A percentile compares a stretch with the other conserved stretches of the same genome.
Conservation (phyloP, 2,329 filamentous ascomycete species). For the Periconia sp. region DNA sequence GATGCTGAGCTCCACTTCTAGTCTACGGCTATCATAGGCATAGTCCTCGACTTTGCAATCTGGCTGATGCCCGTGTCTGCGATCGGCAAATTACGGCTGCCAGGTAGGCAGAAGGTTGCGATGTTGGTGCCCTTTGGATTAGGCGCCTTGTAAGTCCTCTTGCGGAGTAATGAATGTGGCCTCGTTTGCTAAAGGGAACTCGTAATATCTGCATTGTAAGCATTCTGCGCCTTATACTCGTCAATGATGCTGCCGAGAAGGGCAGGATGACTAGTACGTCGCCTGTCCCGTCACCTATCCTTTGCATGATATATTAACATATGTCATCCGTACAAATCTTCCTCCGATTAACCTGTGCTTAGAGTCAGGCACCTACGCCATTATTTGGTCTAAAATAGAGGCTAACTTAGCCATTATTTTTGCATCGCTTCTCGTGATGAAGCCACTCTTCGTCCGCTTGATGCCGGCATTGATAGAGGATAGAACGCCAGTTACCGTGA, state of each 20-base stretch:
- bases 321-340: no score
- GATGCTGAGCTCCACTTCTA: constrained; percentile 31
- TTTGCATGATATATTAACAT: neutral
- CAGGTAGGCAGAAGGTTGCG: constrained; percentile 38
- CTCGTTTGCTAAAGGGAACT: neutral
- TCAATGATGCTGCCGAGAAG: constrained; percentile 22
- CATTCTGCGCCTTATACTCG: constrained; percentile 34
- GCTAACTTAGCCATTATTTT: constrained; percentile 53
- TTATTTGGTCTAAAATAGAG: constrained; percentile 51
- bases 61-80: constrained; percentile 41
- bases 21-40: constrained; percentile 31
- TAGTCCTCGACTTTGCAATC: constrained; percentile 36
- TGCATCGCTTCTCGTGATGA: constrained; percentile 52
- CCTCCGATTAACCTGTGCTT: no score
- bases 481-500: constrained; percentile 10
- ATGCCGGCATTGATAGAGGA: constrained; percentile 35
- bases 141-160: constrained; percentile 40
- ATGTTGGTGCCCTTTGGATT: constrained; percentile 43
- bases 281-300: neutral
- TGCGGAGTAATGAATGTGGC: neutral
- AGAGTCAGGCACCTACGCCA: constrained; percentile 47
- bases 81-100: constrained; percentile 36
- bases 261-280: constrained; percentile 31
- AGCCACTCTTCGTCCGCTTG: constrained; percentile 45
- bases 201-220: constrained; percentile 36